Base-by-base conservation (phyloP, 371 early-diverging fungal species). In the Mortierella sp. region DNA sequence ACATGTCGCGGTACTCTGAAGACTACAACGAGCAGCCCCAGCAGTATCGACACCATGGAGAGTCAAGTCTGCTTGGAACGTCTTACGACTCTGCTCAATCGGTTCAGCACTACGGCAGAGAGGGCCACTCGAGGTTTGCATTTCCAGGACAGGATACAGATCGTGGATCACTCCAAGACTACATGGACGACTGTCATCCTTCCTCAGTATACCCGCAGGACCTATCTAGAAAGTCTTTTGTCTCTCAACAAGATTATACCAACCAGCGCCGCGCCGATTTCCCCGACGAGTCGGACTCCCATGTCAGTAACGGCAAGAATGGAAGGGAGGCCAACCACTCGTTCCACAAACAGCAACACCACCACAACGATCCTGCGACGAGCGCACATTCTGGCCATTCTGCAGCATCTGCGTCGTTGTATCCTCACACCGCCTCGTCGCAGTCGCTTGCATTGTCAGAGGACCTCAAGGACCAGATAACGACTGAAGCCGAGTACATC, bases 401-500 rank as follows among this genome's bases (percentile, higher is more conserved):
- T 22, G 61, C 65, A 4, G 65, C 76, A 8, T 48, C 68, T 10
- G 45, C 40, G 16, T 45, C 74, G 3, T 34, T 70, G 3, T 55
- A 74, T 43, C 77, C 77, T 2, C 71, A 70, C 11, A 66, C 75
- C 3, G 19, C 68, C 4, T 81, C 82, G 0, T 64, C 77, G 14
- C 80, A 76, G 4, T 80, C 80, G 14, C 71, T 81, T 24, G 77
- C 63, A 3, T 31, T 74, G 14, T 71, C 73, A 22, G 82, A 81
- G 41, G 78, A 81, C 29, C 71, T 81, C 7, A 74, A 81, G 64
- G 84, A 83, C 34, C 84, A 83, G 43, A 65, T 83, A 52, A 69
- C 69, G 4, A 79, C 84, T 0, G 84, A 83, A 64, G 76, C 84
- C 26, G 84, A 83, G 39, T 83, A 83, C 67, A 83, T 83, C 64